Percentiles rank a stretch among this genome's conserved stretches.
phyloP scores from a whole-genome alignment of 352 stramenopile genomes.

The Globisporangium cylindrosporum region DNA sequence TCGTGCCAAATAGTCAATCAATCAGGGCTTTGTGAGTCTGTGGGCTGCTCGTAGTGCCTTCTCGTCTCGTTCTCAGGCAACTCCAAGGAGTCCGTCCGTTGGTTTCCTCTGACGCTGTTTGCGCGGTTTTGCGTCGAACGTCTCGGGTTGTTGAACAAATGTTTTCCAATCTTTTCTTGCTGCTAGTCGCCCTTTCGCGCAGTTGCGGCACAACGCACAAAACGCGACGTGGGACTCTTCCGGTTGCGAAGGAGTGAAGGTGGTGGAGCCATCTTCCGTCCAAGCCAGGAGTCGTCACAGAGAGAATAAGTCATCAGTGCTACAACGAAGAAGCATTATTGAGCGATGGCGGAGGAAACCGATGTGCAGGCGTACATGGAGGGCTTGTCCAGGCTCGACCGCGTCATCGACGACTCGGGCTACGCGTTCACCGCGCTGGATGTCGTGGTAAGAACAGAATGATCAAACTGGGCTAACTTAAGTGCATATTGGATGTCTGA shows the following conservation, averaged over 20 bases:
- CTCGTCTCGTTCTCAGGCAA: neutral
- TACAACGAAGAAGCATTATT: neutral
- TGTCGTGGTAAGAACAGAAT: slow-evolving; percentile 32
- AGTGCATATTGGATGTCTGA: neutral
- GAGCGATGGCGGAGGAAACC: slow-evolving; percentile 25
- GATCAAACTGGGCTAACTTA: neutral
- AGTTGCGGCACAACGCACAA: neutral
- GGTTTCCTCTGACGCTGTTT: neutral
- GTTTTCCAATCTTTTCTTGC: neutral
- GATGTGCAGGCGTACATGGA: slow-evolving; percentile 53
- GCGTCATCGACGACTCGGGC: slow-evolving; percentile 68
- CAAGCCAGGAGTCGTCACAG: neutral
- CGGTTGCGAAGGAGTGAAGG: neutral
- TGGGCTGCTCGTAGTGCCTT: neutral
- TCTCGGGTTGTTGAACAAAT: neutral
- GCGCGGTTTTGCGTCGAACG: neutral
- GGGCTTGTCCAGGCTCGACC: slow-evolving; percentile 70
- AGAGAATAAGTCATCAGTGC: neutral
- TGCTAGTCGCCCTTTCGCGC: neutral
- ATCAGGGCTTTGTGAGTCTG: neutral
- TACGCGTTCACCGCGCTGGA: slow-evolving; percentile 78
- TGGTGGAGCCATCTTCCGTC: too few relatives aligned
- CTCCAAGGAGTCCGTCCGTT: neutral
- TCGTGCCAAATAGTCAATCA: neutral
- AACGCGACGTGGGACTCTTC: neutral